Evolutionary conservation across 2,329 filamentous ascomycete genomes (phyloP).

Genomic region (Pseudopyricularia cyperi): DNA sequence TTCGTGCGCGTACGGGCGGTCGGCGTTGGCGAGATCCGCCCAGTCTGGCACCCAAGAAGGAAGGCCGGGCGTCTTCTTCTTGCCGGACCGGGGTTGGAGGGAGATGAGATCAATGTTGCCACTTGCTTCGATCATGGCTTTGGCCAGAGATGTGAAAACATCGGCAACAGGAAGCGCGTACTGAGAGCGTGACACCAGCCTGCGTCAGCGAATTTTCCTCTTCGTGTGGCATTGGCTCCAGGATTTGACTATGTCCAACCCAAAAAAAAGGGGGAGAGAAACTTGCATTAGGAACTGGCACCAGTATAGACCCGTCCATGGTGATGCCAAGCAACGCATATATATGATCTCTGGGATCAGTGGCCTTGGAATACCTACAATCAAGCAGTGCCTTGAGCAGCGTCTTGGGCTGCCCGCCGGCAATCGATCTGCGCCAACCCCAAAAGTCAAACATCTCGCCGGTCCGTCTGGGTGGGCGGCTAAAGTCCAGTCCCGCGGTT

Average conservation of each 20-base stretch:
- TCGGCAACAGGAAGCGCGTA: conserved; percentile 3
- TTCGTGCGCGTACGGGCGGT: neutral
- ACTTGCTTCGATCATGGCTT: conserved; percentile 4
- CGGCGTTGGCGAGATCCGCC: conserved; percentile 1
- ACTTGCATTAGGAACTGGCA: conserved; percentile 2
- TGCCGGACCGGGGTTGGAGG: conserved; percentile 6
- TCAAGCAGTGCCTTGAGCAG: conserved; percentile 1
- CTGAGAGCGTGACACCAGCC: too few relatives aligned
- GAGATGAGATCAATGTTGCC: conserved; percentile 6
- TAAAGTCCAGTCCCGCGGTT: conserved; percentile 2
- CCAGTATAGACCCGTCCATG: conserved; percentile 1
- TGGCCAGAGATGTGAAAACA: conserved; percentile 4
- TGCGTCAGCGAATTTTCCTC: too few relatives aligned
- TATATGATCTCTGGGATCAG: conserved; percentile 8
- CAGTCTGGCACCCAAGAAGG: conserved; percentile 9
- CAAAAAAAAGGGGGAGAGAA: neutral
- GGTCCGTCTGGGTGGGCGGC: conserved; percentile 3
- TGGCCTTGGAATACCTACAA: conserved; percentile 5
- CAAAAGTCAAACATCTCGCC: conserved; percentile 5
- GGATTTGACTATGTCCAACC: too few relatives aligned
- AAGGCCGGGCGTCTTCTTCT: conserved; percentile 6
- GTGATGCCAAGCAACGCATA: conserved; percentile 8
- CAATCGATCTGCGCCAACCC: conserved; percentile 1
- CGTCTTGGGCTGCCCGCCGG: neutral
- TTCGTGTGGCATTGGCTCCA: too few relatives aligned